Conservation (phyloP, 163 green algal species). For the Volvox carteri region DNA sequence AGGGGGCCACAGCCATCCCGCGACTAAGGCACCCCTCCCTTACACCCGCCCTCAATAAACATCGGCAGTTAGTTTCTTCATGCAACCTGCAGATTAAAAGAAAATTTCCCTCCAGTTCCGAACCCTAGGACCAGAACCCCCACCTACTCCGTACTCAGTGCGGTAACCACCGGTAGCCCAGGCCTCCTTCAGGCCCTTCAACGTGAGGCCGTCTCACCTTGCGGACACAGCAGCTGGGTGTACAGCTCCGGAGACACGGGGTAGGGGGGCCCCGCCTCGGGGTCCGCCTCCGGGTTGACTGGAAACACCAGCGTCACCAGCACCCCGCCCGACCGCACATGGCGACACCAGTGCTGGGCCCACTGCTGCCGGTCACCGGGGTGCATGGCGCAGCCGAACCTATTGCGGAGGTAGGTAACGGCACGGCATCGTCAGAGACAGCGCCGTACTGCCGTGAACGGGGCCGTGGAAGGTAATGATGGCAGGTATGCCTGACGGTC, state of each 20-base stretch:
- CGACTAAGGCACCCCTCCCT: too few species aligned
- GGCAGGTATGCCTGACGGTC: too few species aligned
- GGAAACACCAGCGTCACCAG: slow-evolving; percentile 56
- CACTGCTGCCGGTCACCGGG: slow-evolving; percentile 2
- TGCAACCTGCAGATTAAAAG: too few species aligned
- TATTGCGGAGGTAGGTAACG: too few species aligned
- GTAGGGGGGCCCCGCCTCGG: slow-evolving; percentile 42
- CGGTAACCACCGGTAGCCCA: background rate
- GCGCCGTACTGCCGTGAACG: too few species aligned
- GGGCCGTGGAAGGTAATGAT: too few species aligned
- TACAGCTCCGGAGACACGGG: slow-evolving; percentile 41
- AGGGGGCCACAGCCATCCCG: too few species aligned
- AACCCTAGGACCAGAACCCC: background rate
- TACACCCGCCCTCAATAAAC: too few species aligned
- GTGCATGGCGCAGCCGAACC: slow-evolving; percentile 55
- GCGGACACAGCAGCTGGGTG: slow-evolving; percentile 23
- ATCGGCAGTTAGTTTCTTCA: too few species aligned
- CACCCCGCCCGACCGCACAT: background rate
- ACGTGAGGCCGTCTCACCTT: slow-evolving; percentile 31
- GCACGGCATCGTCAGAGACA: too few species aligned
- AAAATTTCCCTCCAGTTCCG: background rate
- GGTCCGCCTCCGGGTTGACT: slow-evolving; percentile 9
- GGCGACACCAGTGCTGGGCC: slow-evolving; percentile 1
- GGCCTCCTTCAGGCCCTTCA: too few species aligned
- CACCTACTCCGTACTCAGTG: too few species aligned